A percentile compares a stretch with the other conserved stretches of the same genome.
Conservation (phyloP, 202 grass and related monocot genomes). For the Bolboschoenoplectus hybrid region DNA sequence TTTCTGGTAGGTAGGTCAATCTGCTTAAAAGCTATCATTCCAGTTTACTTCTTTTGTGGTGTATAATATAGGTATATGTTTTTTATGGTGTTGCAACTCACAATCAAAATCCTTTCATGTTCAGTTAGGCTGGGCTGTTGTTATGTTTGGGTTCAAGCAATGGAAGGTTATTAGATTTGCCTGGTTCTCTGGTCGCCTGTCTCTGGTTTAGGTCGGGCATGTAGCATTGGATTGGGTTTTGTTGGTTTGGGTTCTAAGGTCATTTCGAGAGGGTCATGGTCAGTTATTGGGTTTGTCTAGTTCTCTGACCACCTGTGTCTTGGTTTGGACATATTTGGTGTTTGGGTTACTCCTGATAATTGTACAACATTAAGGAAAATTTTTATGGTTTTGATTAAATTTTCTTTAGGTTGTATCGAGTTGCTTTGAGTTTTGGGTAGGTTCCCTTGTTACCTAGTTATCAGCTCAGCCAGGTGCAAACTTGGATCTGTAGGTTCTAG, state of each 20-base stretch:
- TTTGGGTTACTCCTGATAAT: slow-evolving; percentile 13
- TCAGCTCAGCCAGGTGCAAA: neutral
- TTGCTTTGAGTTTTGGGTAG: neutral
- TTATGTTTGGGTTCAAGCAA: neutral
- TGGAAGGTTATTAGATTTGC: neutral
- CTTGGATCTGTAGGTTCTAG: neutral
- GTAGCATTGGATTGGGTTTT: neutral
- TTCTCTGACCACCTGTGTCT: neutral
- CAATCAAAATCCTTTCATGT: neutral
- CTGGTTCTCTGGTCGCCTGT: too few relatives aligned
- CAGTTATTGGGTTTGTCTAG: neutral
- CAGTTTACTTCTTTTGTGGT: too few relatives aligned
- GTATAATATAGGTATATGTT: too few relatives aligned
- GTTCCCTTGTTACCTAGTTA: neutral
- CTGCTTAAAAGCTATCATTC: neutral
- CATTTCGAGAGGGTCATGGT: neutral
- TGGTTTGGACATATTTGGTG: neutral
- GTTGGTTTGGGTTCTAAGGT: neutral
- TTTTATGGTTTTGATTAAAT: neutral
- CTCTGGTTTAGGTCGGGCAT: neutral
- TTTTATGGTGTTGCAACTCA: too few relatives aligned
- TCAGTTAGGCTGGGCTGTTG: neutral
- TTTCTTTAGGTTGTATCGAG: neutral
- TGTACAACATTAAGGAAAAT: neutral
- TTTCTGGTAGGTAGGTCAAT: neutral